These are phyloP conservation scores for Sisymbrium altissimum DNA, from an alignment of 345 rosid species.

Conservation along the genomic window DNA sequence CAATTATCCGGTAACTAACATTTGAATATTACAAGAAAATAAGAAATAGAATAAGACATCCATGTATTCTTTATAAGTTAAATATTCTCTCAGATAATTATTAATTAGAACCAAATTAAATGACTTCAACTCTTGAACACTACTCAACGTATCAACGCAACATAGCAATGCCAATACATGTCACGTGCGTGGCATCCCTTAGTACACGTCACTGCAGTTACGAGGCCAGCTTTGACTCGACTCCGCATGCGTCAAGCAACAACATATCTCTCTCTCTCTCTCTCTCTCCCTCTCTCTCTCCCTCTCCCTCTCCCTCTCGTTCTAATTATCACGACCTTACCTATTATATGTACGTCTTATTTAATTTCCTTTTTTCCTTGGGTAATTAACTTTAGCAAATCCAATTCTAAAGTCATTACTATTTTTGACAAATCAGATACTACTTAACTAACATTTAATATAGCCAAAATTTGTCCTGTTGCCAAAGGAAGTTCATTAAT, in stretches of 20 bases:
- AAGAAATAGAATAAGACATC: not conserved
- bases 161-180: constrained; percentile 15
- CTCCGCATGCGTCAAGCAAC: constrained; percentile 70
- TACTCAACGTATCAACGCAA: constrained; percentile 17
- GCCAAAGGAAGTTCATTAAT: constrained; percentile 2
- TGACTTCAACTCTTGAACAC: constrained; percentile 5
- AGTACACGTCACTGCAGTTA: constrained; percentile 32
- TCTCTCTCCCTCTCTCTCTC: constrained; percentile 25
- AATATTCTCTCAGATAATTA: not conserved
- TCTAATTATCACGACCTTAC: not conserved
- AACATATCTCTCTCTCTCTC: constrained; percentile 30
- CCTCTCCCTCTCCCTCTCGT: constrained; percentile 30
- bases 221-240: constrained; percentile 31
- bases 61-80: not conserved
- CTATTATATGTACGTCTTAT: not conserved
- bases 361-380: not conserved
- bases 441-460: constrained; percentile 6
- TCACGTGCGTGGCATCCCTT: constrained; percentile 27
- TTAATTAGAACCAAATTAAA: not conserved
- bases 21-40: not conserved
- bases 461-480: not conserved
- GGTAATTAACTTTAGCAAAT: not conserved
- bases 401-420: not conserved
- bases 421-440: not conserved
- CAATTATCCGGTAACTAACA: not conserved